phyloP scores from a whole-genome alignment of 345 rosid species.

The Sisymbrium irio region DNA sequence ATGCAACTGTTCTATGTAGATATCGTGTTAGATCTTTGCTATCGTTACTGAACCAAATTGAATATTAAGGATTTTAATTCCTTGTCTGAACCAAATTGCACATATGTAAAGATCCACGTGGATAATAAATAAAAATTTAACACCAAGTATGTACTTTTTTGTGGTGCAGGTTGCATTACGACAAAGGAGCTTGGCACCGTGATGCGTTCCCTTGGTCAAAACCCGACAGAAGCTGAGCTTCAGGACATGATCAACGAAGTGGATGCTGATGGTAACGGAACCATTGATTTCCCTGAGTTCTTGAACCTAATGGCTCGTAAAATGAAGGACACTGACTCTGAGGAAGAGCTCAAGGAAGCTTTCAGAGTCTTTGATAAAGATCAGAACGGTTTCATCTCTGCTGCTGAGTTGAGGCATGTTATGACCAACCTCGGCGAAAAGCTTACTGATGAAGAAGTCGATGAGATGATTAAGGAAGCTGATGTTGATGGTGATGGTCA shows the following conservation, averaged over 20 bases:
- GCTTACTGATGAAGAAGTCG: conserved; percentile 80
- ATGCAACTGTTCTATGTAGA: too few species aligned
- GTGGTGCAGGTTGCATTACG: conserved; percentile 68
- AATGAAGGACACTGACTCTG: conserved; percentile 85
- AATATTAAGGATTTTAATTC: too few species aligned
- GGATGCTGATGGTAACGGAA: conserved; percentile 81
- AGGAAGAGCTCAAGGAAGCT: conserved; percentile 87
- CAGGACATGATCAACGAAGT: conserved; percentile 89
- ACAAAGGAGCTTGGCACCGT: conserved; percentile 88
- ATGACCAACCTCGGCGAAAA: conserved; percentile 90
- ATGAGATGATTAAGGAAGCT: conserved; percentile 86
- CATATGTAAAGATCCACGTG: too few species aligned
- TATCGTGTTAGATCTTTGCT: too few species aligned
- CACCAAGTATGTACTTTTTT: not conserved
- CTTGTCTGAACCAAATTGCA: too few species aligned
- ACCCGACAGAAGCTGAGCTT: conserved; percentile 84
- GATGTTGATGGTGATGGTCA: conserved; percentile 90
- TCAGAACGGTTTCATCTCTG: conserved; percentile 82
- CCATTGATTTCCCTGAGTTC: conserved; percentile 82
- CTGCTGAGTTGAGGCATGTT: conserved; percentile 82
- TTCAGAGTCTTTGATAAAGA: conserved; percentile 83
- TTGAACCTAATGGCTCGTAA: conserved; percentile 80
- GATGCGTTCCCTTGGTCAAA: conserved; percentile 80
- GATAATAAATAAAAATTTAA: too few species aligned
- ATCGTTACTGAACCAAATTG: too few species aligned